Conservation (phyloP, 768 basidiomycete genomes). For the Xerocomellus intermedius region DNA sequence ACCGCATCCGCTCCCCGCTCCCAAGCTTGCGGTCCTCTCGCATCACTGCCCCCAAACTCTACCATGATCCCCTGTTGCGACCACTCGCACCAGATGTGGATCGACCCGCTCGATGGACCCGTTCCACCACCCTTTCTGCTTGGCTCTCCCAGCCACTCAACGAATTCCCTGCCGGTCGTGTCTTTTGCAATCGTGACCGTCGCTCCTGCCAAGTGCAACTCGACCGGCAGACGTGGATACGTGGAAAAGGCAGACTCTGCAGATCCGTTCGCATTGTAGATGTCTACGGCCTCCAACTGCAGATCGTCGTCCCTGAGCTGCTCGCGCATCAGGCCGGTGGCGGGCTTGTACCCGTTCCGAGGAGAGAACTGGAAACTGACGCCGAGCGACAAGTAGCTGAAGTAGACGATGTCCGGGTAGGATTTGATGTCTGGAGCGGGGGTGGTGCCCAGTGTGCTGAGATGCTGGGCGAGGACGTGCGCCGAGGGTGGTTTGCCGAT, state of each 20-base stretch:
- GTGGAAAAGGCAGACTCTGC: conserved; percentile 56
- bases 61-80: conserved; percentile 76
- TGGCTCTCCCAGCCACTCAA: conserved; percentile 77
- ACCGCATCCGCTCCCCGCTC: conserved; percentile 78
- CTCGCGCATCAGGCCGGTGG: conserved; percentile 41
- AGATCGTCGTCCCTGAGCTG: conserved; percentile 52
- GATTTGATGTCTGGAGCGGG: conserved; percentile 64
- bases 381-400: conserved; percentile 79
- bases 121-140: conserved; percentile 87
- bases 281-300: conserved; percentile 68
- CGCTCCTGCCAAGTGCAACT: conserved; percentile 38
- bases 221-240: conserved; percentile 56
- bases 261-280: conserved; percentile 64
- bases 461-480: conserved; percentile 40
- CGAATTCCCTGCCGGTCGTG: conserved; percentile 77
- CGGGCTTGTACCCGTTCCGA: conserved; percentile 58
- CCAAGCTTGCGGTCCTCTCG: conserved; percentile 82
- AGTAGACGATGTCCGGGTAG: conserved; percentile 82
- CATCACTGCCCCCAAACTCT: conserved; percentile 78
- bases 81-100: conserved; percentile 96
- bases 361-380: conserved; percentile 80
- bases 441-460: conserved; percentile 34
- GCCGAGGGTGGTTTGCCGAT: conserved; percentile 55
- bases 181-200: conserved; percentile 46
- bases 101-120: conserved; percentile 79